Percentiles rank a stretch among this genome's conserved stretches.
Conservation (phyloP, 2,329 filamentous ascomycete genomes). For the Phaeomoniella chlamydospora region DNA sequence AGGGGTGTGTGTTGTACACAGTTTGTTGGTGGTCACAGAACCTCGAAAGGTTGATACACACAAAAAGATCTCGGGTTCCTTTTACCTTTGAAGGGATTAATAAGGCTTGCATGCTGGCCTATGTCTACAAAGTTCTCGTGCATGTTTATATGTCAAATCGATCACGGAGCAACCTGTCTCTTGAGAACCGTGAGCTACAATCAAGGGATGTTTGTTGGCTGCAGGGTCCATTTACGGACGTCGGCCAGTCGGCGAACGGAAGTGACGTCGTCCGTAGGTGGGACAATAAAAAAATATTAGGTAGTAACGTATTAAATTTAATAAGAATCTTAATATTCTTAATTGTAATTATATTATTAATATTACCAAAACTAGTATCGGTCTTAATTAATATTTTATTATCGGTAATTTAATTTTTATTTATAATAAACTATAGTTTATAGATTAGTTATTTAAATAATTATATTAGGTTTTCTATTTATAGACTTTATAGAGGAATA, state of each 20-base stretch:
- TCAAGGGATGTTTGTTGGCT: background rate
- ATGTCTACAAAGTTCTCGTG: background rate
- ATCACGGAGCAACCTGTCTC: background rate
- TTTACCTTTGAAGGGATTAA: background rate
- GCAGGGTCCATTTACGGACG: background rate
- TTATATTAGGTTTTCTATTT: no score
- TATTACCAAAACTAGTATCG: slow-evolving; percentile 68
- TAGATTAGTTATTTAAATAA: no score
- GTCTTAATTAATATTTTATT: slow-evolving; percentile 65
- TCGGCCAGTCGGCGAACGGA: background rate
- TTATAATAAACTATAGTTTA: slow-evolving; percentile 70
- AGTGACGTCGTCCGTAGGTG: no score
- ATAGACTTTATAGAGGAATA: no score
- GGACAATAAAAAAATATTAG: slow-evolving; percentile 60
- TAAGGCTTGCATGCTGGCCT: background rate
- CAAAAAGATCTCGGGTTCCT: background rate
- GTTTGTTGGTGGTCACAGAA: no score
- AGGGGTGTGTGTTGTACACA: background rate
- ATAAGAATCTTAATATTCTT: slow-evolving; percentile 45
- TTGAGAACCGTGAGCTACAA: background rate
- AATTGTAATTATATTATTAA: slow-evolving; percentile 80
- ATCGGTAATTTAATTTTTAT: slow-evolving; percentile 80
- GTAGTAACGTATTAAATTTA: slow-evolving; percentile 20
- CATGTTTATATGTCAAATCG: background rate
- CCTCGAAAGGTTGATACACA: no score